phyloP scores from a whole-genome alignment of 192 early-diverging fungal genomes.

The Geranomyces michiganensis region DNA sequence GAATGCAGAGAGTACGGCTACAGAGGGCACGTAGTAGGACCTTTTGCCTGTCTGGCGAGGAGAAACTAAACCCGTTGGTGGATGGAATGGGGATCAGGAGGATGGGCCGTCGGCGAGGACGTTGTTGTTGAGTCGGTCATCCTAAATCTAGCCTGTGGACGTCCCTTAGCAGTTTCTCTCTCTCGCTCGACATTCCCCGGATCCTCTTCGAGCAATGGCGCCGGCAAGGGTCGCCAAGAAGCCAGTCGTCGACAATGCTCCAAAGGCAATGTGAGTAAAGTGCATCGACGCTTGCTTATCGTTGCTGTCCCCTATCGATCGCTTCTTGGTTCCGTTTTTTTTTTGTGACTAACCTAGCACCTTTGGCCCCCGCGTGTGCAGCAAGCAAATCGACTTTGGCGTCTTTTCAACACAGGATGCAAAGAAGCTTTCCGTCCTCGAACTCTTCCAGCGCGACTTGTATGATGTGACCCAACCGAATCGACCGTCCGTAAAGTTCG shows the following conservation, averaged over 20 bases:
- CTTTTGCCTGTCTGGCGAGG: no score
- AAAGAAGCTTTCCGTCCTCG: conserved; percentile 85
- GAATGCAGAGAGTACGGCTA: no score
- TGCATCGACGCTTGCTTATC: neutral
- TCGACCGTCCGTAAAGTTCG: conserved; percentile 78
- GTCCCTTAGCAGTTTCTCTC: no score
- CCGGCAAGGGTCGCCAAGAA: conserved; percentile 22
- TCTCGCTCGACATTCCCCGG: no score
- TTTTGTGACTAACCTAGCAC: no score
- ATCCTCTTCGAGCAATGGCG: neutral
- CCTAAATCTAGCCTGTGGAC: no score
- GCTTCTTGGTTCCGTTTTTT: neutral
- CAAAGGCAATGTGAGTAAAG: conserved; percentile 39
- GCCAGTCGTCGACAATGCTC: conserved; percentile 41
- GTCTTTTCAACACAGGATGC: conserved; percentile 88
- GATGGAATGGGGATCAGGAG: no score
- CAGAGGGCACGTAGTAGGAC: no score
- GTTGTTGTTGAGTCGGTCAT: no score
- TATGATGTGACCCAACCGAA: conserved; percentile 70
- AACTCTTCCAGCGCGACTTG: conserved; percentile 88
- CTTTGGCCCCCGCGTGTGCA: neutral
- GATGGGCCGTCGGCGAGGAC: no score
- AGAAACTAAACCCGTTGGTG: no score
- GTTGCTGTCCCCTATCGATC: neutral
- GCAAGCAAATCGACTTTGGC: conserved; percentile 92